phyloP scores from a whole-genome alignment of 306 rosid species.

The Sicyos baderoa region DNA sequence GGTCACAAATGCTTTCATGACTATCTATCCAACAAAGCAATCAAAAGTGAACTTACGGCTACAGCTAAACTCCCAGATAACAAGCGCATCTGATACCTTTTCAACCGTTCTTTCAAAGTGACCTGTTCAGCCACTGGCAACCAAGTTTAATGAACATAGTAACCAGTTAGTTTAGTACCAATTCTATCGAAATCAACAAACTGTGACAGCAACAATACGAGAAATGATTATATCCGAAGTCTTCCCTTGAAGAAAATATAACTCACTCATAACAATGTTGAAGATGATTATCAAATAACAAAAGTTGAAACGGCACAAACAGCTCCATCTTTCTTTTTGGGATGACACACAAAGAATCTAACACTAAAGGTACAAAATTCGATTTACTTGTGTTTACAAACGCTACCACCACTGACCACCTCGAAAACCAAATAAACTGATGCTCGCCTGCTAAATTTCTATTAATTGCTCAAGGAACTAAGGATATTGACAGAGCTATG shows the following conservation, averaged over 20 bases:
- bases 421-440: background rate
- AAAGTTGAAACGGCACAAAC: background rate
- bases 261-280: background rate
- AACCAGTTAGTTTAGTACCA: background rate
- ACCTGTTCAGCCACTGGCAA: conserved; percentile 8
- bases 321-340: background rate
- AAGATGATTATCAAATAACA: background rate
- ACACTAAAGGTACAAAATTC: background rate
- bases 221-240: background rate
- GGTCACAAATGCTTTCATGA: background rate
- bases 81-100: background rate
- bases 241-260: background rate
- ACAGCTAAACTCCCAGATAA: background rate
- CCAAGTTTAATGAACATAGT: background rate
- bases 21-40: background rate
- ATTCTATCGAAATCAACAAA: background rate
- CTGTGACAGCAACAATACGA: background rate
- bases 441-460: background rate
- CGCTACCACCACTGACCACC: background rate
- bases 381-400: background rate
- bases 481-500: background rate
- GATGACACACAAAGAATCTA: background rate
- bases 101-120: background rate
- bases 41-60: background rate
- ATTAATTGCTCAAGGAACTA: background rate